Conservation (phyloP, 164 flowering plant genomes). For the Nelumbo lutea region DNA sequence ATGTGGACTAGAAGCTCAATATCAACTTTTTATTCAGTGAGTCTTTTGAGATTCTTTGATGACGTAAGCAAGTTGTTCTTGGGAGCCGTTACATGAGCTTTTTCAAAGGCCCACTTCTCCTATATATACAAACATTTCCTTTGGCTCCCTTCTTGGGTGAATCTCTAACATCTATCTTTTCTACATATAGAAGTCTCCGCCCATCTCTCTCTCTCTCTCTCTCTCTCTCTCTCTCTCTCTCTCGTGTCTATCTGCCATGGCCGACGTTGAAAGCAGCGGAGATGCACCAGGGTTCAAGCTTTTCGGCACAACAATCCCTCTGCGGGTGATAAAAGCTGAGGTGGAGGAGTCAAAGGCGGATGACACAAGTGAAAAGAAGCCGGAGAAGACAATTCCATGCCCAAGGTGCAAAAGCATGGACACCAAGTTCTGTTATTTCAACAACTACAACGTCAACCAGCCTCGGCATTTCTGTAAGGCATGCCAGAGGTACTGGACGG, state of each 20-base stretch:
- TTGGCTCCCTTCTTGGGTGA: constrained; percentile 2
- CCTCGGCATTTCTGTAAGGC: constrained; percentile 76
- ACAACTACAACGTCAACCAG: constrained; percentile 78
- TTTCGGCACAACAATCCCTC: constrained; percentile 58
- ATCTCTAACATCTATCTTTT: neutral
- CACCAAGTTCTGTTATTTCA: constrained; percentile 78
- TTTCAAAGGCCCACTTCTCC: neutral
- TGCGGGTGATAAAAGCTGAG: constrained; percentile 30
- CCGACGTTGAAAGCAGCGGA: constrained; percentile 19
- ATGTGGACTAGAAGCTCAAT: constrained; percentile 46
- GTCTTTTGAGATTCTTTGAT: neutral
- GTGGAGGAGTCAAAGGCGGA: constrained; percentile 17
- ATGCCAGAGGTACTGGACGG: constrained; percentile 85
- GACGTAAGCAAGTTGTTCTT: constrained; percentile 12
- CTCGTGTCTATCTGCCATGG: constrained; percentile 17
- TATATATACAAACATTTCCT: constrained; percentile 9
- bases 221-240: constrained; percentile 14
- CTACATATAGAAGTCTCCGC: neutral
- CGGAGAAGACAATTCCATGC: constrained; percentile 63
- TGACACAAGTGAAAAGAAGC: constrained; percentile 29
- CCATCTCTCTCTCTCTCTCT: constrained; percentile 4
- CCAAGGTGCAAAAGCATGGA: constrained; percentile 86
- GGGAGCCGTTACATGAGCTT: constrained; percentile 22
- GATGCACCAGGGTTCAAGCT: constrained; percentile 58
- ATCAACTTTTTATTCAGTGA: constrained; percentile 19